Evolutionary conservation across 2,329 filamentous ascomycete genomes (phyloP), one percentile per base, ranked within the genome.

Genomic region (Colletotrichum shisoi): DNA sequence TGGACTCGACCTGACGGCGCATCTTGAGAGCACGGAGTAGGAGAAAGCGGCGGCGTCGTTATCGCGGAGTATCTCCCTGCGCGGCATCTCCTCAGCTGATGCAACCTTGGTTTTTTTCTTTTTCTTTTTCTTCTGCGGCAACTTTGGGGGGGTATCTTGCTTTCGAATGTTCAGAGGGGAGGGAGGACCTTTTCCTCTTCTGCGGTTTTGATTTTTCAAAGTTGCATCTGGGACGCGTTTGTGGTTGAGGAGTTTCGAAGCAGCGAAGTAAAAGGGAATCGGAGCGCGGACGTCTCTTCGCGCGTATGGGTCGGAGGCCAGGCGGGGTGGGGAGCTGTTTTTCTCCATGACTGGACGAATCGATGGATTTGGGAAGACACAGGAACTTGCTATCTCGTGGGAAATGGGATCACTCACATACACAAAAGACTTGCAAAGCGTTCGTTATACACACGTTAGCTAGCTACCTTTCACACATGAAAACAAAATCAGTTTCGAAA

Each of bases 1-100:
- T 31, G 83, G 83, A 15, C 52, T 61, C 24, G 69, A 67, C 19
- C 57, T 60, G 62, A 56, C 49, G 52, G 53, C 56, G 42, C 57
- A 54, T 21, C 37, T 54, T 5, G 17, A 51, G 19, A 19, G n/a
- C 24, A 48, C 15, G 8, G 40, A 40, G 34, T 39, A 54, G 24
- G 40, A 39, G 31, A 13, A 52, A 19, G 2, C 31, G 48, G 21
- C 9, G 27, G 17, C 44, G 51, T n/a, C 42, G 46, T 40, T 15
- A 63, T 53, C 13, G 54, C 57, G 37, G 39, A n/a, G 39, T n/a
- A 40, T 54, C n/a, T 31, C 52, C 6, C 27, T 21, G 45, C 46
- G 63, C 37, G 59, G 7, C 31, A 58, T 49, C 21, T 40, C 17
- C 2, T 51, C 27, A 15, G 48, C 37, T 52, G 46, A 31, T 44